These are phyloP conservation scores for Malania oleifera DNA, from an alignment of 164 flowering plant species.

Conservation along the genomic window DNA sequence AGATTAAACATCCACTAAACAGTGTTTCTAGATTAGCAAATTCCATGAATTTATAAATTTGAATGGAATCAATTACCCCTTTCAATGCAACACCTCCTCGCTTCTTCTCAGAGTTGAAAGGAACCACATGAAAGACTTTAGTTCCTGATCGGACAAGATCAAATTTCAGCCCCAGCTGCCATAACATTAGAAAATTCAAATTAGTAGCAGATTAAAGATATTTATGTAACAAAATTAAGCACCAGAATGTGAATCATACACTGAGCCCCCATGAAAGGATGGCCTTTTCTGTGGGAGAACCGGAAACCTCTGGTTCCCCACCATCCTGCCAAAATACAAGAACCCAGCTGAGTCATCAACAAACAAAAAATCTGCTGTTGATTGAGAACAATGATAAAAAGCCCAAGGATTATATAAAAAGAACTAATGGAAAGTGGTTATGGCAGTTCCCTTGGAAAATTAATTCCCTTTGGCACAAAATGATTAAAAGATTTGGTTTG, in stretches of 20 bases:
- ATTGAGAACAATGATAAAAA: not conserved
- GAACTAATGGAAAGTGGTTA: too few species aligned
- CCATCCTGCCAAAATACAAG: slow-evolving; percentile 23
- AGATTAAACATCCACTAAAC: too few species aligned
- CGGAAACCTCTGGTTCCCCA: slow-evolving; percentile 35
- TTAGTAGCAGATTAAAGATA: too few species aligned
- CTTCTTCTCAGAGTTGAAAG: slow-evolving; percentile 53
- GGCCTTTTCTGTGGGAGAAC: slow-evolving; percentile 51
- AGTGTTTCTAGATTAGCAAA: too few species aligned
- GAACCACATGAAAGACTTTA: slow-evolving; percentile 33
- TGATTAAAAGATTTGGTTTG: too few species aligned
- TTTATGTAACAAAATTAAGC: too few species aligned
- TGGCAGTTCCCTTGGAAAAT: too few species aligned
- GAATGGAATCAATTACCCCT: slow-evolving; percentile 20
- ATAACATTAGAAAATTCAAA: not conserved
- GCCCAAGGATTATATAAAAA: too few species aligned
- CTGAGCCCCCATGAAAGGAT: slow-evolving; percentile 42
- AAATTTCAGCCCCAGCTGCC: slow-evolving; percentile 46
- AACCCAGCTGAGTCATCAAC: not conserved
- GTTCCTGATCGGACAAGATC: slow-evolving; percentile 28
- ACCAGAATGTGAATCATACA: too few species aligned
- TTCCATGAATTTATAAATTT: too few species aligned
- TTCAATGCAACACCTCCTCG: slow-evolving; percentile 45
- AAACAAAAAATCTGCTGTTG: not conserved
- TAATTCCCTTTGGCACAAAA: too few species aligned